Evolutionary conservation across 2,329 filamentous ascomycete species (phyloP), one percentile per base, ranked within the genome.

Genomic region (Sporothrix phasma): DNA sequence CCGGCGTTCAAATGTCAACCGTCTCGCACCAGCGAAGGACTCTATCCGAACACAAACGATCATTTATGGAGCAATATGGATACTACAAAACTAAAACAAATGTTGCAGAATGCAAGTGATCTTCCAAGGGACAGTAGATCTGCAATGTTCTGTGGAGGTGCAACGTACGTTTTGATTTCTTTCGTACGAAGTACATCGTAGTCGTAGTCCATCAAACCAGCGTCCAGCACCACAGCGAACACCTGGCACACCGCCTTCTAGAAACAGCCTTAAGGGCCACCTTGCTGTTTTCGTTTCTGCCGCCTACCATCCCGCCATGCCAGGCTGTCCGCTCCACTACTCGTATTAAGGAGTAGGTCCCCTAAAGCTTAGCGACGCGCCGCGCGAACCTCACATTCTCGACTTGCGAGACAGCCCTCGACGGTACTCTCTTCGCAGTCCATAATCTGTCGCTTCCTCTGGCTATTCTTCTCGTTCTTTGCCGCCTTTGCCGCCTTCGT

Each of bases 221-320:
- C 41, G 15, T 7, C 41, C 7, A n/a, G 7, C 7, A 43, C 7
- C 41, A 0, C 0, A 10, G 17, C 8, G 11, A 15, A 17, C 19
- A 15, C 53, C 31, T 34, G 15, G 7, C 46, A 63, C 64, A 67
- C 67, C 67, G 67, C 67, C 65, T 68, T 43, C 67, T 58, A 13
- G 10, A 66, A 60, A 5, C 19, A 31, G 60, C 15, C 26, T 31
- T 7, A 24, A 45, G 46, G 39, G 47, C 54, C 60, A 66, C 61
- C 54, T 53, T 61, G 58, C 60, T 66, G 37, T 41, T 59, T 61
- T 63, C 49, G 24, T 63, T 47, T 53, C 31, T 51, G 43, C 43
- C 24, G 29, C 26, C 19, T n/a, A 41, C 29, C 13, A n/a, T 5
- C 4, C 15, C 37, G 10, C 22, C n/a, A 49, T 19, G 43, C 62